Percentiles rank a stretch among this genome's conserved stretches.
These are phyloP conservation scores for Cantharellus cinnabarinus DNA, from an alignment of 768 basidiomycete species.

Conservation along the genomic window DNA sequence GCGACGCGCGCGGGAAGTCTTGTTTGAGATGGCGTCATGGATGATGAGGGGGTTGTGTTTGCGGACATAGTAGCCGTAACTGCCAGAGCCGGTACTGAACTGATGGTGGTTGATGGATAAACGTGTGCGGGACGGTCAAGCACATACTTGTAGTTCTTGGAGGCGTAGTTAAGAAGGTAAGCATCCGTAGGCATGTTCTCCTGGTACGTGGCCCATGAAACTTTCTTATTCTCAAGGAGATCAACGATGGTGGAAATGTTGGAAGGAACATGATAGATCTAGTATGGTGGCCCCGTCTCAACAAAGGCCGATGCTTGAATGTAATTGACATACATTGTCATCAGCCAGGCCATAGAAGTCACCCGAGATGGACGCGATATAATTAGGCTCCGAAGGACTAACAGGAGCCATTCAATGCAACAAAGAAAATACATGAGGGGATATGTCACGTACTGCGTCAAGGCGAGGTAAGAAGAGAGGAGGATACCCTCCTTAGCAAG, in stretches of 20 bases:
- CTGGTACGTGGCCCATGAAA: conserved; percentile 43
- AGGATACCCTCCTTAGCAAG: conserved; percentile 32
- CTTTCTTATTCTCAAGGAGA: conserved; percentile 32
- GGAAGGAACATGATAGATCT: conserved; percentile 15
- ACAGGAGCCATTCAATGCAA: conserved; percentile 12
- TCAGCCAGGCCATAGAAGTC: conserved; percentile 31
- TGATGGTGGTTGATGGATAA: conserved; percentile 7
- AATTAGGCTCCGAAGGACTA: conserved; percentile 47
- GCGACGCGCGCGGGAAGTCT: conserved; percentile 22
- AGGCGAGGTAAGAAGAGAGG: conserved; percentile 16
- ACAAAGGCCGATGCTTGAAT: not conserved
- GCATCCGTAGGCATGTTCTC: conserved; percentile 32
- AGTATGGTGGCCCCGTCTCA: not conserved
- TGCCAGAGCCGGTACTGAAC: conserved; percentile 19
- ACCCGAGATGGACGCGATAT: conserved; percentile 28
- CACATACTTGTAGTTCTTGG: not conserved
- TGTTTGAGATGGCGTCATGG: conserved; percentile 29
- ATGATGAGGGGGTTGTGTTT: conserved; percentile 37
- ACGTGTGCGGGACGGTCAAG: not conserved
- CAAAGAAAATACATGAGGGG: not conserved
- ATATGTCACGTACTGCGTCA: conserved; percentile 9
- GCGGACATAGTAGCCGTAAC: conserved; percentile 32
- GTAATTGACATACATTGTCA: conserved; percentile 18
- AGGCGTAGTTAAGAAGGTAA: not conserved
- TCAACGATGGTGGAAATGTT: conserved; percentile 41